Conservation (phyloP, 2,329 filamentous ascomycete species). For the Sclerotinia glacialis region DNA sequence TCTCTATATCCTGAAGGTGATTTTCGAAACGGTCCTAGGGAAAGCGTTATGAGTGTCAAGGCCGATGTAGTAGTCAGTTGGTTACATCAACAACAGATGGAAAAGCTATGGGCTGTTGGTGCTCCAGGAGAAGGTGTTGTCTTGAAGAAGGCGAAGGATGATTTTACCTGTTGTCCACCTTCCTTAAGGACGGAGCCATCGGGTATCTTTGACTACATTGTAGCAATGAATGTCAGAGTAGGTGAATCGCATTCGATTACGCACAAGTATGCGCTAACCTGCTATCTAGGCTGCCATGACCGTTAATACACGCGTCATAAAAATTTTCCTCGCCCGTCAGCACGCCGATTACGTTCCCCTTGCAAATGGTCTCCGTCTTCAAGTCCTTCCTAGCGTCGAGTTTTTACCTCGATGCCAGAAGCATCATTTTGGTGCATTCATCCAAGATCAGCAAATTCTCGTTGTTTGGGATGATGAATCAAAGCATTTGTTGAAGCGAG, state of each 20-base stretch:
- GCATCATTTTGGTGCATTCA: constrained; percentile 65
- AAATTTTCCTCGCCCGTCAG: constrained; percentile 52
- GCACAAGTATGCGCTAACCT: background rate
- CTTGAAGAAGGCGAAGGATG: constrained; percentile 50
- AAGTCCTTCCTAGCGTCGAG: constrained; percentile 57
- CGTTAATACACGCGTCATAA: constrained; percentile 62
- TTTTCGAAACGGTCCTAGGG: constrained; percentile 44
- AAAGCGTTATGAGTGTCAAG: constrained; percentile 53
- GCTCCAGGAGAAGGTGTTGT: constrained; percentile 53
- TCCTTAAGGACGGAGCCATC: constrained; percentile 46
- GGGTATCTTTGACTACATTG: constrained; percentile 50
- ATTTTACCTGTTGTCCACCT: constrained; percentile 51
- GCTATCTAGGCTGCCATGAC: constrained; percentile 60
- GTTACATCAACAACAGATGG: constrained; percentile 60
- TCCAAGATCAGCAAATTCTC: constrained; percentile 55
- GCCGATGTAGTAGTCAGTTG: constrained; percentile 62
- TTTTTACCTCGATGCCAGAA: constrained; percentile 59
- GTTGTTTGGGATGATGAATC: constrained; percentile 64
- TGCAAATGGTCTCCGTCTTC: constrained; percentile 55
- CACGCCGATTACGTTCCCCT: constrained; percentile 57
- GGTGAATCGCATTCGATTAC: constrained; percentile 26
- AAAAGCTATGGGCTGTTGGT: constrained; percentile 51
- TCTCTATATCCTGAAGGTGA: constrained; percentile 44
- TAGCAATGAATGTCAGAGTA: constrained; percentile 53
- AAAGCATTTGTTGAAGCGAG: constrained; percentile 52